Evolutionary conservation across 768 basidiomycete genomes (phyloP).

Genomic region (Leccinum rimulosum): DNA sequence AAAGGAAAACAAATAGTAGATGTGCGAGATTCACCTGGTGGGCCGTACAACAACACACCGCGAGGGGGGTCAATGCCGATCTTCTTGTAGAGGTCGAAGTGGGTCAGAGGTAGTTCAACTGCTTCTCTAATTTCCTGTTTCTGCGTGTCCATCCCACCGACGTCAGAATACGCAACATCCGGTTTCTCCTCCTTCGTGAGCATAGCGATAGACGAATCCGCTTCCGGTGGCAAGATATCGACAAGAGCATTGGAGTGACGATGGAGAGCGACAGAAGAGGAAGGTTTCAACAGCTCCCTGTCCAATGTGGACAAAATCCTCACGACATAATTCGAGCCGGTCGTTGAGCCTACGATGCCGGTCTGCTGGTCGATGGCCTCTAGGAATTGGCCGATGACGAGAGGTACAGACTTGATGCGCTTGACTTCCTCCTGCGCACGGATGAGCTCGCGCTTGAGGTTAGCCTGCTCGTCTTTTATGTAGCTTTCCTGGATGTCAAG

Average conservation of each 20-base stretch:
- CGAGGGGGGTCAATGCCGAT: slow-evolving; percentile 99
- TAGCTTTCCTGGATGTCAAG: slow-evolving; percentile 93
- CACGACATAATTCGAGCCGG: slow-evolving; percentile 97
- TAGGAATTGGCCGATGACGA: slow-evolving; percentile 98
- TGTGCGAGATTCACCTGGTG: slow-evolving; percentile 65
- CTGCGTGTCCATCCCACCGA: slow-evolving; percentile 96
- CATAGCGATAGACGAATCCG: slow-evolving; percentile 96
- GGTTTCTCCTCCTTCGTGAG: slow-evolving; percentile 93
- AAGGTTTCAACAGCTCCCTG: slow-evolving; percentile 95
- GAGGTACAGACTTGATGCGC: slow-evolving; percentile 96
- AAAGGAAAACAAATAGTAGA: not conserved
- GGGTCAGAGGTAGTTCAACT: slow-evolving; percentile 93
- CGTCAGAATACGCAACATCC: slow-evolving; percentile 89
- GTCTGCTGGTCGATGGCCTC: slow-evolving; percentile 98
- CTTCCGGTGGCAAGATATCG: slow-evolving; percentile 97
- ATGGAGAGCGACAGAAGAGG: slow-evolving; percentile 96
- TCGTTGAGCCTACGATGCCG: slow-evolving; percentile 96
- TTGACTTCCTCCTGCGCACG: slow-evolving; percentile 99
- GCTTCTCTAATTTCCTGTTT: slow-evolving; percentile 99
- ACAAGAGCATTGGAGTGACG: slow-evolving; percentile 98
- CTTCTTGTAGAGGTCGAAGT: slow-evolving; percentile 98
- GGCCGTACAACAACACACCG: slow-evolving; percentile 94
- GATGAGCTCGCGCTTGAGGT: slow-evolving; percentile 95
- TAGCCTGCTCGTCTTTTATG: slow-evolving; percentile 98
- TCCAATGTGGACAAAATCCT: slow-evolving; percentile 96